Base-by-base conservation (phyloP, 441 rosid species). In the Dalechampia spathulata region DNA sequence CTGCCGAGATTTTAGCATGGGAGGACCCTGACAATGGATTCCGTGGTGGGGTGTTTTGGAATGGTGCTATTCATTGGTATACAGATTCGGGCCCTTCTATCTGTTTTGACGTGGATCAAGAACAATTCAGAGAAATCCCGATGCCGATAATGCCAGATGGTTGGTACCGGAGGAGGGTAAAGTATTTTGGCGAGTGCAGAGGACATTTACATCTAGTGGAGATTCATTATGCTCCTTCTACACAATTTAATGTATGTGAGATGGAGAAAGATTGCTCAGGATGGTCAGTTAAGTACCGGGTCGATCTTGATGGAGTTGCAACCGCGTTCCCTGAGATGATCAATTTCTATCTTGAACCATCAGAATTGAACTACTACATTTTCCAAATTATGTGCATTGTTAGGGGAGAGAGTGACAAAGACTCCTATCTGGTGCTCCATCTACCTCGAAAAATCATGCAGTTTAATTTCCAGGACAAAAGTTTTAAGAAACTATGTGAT, bases 11-110 rank as follows among this genome's bases (percentile, higher is more conserved):
- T 36, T 68, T 63, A 21, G 27, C 42, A 12, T 42, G 60, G n/a
- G 8, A 4, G 28, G 48, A 51, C 5, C 2, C 5, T 15, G 6
- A 52, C 48, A 17, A 19, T n/a, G 39, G 62, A 10, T 60, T 70
- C 19, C 2, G 12, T 0, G 28, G 57, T n/a, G 55, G 76, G 0
- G 64, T 78, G 38, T 71, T 61, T 26, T 80, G 82, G 62, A 77
- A 75, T 4, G 79, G 75, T 4, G 60, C 69, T 4, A 55, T 79
- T 67, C 57, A 71, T 47, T 82, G 83, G 87, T 61, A 58, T 17
- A 56, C 52, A 48, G 40, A 20, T 30, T 58, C 54, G 26, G 77
- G 60, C 17, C 56, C 49, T 15, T 73, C 48, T 9, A 30, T 75
- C 5, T 66, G 55, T 40, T 75, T 73, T 14, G 72, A 72, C 27